Conservation (phyloP, 495 filamentous ascomycete genomes). For the Collariella sp. region DNA sequence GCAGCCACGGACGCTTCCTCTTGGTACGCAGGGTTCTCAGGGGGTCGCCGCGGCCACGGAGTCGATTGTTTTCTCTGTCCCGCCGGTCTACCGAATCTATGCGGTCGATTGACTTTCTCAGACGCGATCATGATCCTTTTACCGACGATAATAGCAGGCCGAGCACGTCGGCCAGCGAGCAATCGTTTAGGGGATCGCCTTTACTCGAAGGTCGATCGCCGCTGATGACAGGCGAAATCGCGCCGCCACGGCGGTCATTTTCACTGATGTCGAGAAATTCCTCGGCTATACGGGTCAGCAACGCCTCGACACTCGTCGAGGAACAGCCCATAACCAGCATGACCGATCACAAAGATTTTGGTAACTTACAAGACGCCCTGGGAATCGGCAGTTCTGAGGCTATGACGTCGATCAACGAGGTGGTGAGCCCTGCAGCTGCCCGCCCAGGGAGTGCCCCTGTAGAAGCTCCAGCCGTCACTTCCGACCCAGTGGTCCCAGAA, state of each 20-base stretch:
- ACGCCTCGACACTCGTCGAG: constrained; percentile 17
- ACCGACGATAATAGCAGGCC: constrained; percentile 1
- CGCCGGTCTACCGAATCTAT: constrained; percentile 13
- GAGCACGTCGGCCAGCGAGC: constrained; percentile 5
- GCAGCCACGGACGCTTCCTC: background rate
- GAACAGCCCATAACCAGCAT: constrained; percentile 1
- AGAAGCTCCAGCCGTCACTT: background rate
- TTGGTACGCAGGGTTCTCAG: background rate
- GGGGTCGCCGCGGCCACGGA: constrained; percentile 6
- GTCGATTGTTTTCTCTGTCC: constrained; percentile 17
- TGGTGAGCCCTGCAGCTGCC: background rate
- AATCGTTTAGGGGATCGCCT: background rate
- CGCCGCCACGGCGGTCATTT: constrained; percentile 14
- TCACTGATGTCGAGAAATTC: constrained; percentile 13
- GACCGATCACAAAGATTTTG: background rate
- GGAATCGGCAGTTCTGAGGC: background rate
- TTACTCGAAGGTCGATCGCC: background rate
- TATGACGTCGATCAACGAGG: constrained; percentile 6
- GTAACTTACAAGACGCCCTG: background rate
- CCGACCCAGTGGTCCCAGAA: background rate
- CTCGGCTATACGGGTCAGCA: constrained; percentile 10
- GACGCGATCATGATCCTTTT: background rate
- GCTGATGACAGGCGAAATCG: constrained; percentile 3
- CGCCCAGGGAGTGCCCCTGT: background rate
- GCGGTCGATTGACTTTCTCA: constrained; percentile 7